These are phyloP conservation scores for Podospora pseudocomata DNA, from an alignment of 495 filamentous ascomycete genomes.

Conservation along the genomic window DNA sequence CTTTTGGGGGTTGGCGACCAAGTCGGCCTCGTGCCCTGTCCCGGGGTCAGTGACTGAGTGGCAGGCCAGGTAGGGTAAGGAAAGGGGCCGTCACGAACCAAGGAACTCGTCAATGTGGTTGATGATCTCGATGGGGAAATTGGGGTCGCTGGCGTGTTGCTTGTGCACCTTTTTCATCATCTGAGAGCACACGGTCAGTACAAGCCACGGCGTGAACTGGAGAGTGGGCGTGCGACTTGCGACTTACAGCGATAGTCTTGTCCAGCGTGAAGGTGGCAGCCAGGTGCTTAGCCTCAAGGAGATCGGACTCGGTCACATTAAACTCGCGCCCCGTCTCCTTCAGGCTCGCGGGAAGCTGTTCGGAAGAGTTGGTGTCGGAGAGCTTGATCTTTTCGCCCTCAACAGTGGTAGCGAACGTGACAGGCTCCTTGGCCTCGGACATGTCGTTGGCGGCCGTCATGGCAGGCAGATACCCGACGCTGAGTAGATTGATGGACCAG, in stretches of 20 bases:
- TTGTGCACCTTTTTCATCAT: constrained; percentile 25
- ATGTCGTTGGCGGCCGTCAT: constrained; percentile 15
- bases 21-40: constrained; percentile 31
- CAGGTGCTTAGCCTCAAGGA: constrained; percentile 33
- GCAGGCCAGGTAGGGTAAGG: background rate
- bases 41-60: background rate
- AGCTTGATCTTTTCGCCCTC: constrained; percentile 15
- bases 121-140: constrained; percentile 36
- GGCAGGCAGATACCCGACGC: background rate
- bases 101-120: constrained; percentile 31
- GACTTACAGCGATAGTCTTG: constrained; percentile 25
- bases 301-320: constrained; percentile 33
- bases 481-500: background rate
- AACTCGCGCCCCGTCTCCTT: constrained; percentile 11
- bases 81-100: constrained; percentile 11
- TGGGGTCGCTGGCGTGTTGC: constrained; percentile 35
- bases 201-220: background rate
- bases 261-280: constrained; percentile 35
- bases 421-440: constrained; percentile 1
- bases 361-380: background rate
- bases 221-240: background rate
- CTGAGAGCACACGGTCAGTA: constrained; percentile 4
- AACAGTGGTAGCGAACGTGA: background rate
- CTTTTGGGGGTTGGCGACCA: constrained; percentile 38
- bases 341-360: background rate